Conservation (phyloP, 345 rosid species). For the Euphorbia tirucalli region DNA sequence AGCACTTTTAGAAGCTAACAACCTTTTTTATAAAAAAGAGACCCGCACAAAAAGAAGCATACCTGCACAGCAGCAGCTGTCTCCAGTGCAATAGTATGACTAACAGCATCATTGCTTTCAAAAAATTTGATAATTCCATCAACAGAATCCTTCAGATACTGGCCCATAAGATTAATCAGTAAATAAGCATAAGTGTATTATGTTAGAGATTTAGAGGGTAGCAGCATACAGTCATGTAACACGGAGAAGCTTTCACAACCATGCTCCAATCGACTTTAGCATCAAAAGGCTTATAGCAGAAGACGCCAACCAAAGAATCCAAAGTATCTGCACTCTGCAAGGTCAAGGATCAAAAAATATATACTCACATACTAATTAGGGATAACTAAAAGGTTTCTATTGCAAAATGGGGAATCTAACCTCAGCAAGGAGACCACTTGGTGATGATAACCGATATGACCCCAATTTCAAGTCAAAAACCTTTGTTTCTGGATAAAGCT, state of each 20-base stretch:
- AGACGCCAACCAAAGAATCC: slow-evolving; percentile 74
- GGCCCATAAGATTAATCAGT: slow-evolving; percentile 32
- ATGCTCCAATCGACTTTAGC: slow-evolving; percentile 96
- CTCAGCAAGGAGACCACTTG: slow-evolving; percentile 92
- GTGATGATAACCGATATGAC: slow-evolving; percentile 86
- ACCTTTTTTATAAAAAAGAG: neutral
- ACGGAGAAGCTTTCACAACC: slow-evolving; percentile 93
- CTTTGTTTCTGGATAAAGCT: slow-evolving; percentile 92
- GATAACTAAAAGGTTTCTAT: neutral
- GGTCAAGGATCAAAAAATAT: slow-evolving; percentile 15
- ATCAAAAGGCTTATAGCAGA: slow-evolving; percentile 92
- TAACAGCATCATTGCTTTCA: slow-evolving; percentile 71
- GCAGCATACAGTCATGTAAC: slow-evolving; percentile 80
- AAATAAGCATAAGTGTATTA: slow-evolving; percentile 6
- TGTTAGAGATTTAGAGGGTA: slow-evolving; percentile 15
- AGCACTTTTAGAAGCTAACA: neutral
- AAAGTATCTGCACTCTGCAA: slow-evolving; percentile 83
- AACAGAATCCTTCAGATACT: slow-evolving; percentile 90
- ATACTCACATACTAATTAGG: slow-evolving; percentile 15
- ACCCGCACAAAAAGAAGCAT: slow-evolving; percentile 13
- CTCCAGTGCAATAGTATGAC: slow-evolving; percentile 91
- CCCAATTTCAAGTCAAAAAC: slow-evolving; percentile 77
- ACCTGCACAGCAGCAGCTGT: slow-evolving; percentile 99
- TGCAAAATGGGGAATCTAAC: slow-evolving; percentile 29
- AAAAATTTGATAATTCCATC: slow-evolving; percentile 75